phyloP scores from a whole-genome alignment of 805 yeast species.

The Cyberlindnera euphorbiae region DNA sequence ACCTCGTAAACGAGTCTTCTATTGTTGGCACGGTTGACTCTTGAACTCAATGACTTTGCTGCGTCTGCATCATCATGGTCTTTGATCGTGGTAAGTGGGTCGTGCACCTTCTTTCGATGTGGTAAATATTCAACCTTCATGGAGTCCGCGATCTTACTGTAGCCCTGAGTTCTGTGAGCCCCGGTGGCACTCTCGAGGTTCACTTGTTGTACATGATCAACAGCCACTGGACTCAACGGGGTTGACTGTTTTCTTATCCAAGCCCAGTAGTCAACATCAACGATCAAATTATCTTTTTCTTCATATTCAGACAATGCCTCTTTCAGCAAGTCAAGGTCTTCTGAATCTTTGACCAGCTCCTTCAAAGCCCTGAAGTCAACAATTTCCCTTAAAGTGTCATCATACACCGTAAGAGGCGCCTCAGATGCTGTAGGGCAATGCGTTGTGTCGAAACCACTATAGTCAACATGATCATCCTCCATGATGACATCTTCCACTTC shows the following conservation, averaged over 20 bases:
- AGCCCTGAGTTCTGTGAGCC: slow-evolving; percentile 70
- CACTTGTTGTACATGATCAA: slow-evolving; percentile 13
- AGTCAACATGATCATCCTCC: too few species aligned
- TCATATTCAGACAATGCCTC: slow-evolving; percentile 31
- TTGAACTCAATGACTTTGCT: slow-evolving; percentile 57
- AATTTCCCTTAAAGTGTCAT: slow-evolving; percentile 29
- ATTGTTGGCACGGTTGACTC: slow-evolving; percentile 81
- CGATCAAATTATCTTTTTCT: slow-evolving; percentile 1
- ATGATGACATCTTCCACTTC: too few species aligned
- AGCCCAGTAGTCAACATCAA: slow-evolving; percentile 50
- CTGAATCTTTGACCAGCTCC: slow-evolving; percentile 59
- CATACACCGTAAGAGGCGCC: slow-evolving; percentile 52
- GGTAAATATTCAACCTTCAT: slow-evolving; percentile 75
- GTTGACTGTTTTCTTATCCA: too few species aligned
- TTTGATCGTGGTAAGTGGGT: slow-evolving; percentile 71
- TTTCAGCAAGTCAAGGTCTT: slow-evolving; percentile 57
- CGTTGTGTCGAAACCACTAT: slow-evolving; percentile 23
- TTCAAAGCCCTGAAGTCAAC: slow-evolving; percentile 48
- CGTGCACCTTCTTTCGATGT: slow-evolving; percentile 65
- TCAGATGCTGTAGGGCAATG: slow-evolving; percentile 48
- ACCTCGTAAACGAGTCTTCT: slow-evolving; percentile 88
- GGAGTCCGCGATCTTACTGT: slow-evolving; percentile 64
- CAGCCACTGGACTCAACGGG: too few species aligned
- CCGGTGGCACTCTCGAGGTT: slow-evolving; percentile 44
- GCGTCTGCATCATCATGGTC: slow-evolving; percentile 50